Evolutionary conservation across 306 rosid species (phyloP), one percentile per base, ranked within the genome.

Genomic region (Fragaria vesca): DNA sequence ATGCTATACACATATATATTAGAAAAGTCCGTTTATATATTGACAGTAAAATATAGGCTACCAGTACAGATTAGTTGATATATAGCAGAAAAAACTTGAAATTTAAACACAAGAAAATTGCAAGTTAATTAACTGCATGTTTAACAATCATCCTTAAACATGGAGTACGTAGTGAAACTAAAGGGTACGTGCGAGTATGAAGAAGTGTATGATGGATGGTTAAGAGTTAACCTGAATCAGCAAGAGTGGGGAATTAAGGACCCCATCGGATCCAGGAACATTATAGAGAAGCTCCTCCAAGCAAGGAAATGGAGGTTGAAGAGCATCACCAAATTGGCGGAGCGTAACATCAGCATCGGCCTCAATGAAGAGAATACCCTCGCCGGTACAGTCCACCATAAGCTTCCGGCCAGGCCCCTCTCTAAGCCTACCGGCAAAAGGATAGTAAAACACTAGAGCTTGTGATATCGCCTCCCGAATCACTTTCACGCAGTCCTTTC

Each of bases 331-430:
- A 32, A 86, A 76, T 11, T 86, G 74, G n/a, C 71, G 16, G 4
- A 88, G 79, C 3, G 80, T 66, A 6, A 88, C 82, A 9, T 88
- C 86, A 0, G 89, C 89, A 4, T 83, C 85, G 5, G 88, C 91
- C 71, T 84, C 88, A 42, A 86, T 12, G 73, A 86, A 88, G 24
- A 85, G 3, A 6, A 88, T 69, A 2, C 89, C 91, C 15, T 88
- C 88, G 3, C 75, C 90, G 2, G 77, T 85, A 36, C 90, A 89
- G 26, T 84, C 90, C 40, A 86, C 89, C 45, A 40, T n/a, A 4
- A 86, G 70, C 69, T 84, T 84, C 13, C 85, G 52, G 15, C 36
- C 50, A n/a, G 81, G 72, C 11, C 79, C 84, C 72, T 81, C 88
- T 40, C 86, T 28, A 2, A 85, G 76, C 81, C 88, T 75, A 1